Conservation (phyloP, 1,284 basidiomycete species). For the Marasmius fiardii region DNA sequence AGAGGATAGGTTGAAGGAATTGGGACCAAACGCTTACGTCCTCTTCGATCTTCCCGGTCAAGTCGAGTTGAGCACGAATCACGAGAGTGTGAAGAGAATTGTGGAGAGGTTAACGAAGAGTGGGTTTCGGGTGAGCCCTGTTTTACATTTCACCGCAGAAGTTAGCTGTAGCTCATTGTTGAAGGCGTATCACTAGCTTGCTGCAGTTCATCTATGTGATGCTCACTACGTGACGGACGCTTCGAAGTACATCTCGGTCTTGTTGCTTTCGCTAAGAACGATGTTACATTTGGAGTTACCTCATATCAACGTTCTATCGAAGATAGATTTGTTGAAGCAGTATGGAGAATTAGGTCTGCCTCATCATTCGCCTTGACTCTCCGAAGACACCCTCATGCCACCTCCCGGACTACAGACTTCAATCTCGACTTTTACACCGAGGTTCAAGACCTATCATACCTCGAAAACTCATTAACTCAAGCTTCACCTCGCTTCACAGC, state of each 20-base stretch:
- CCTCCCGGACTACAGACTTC: slow-evolving; percentile 61
- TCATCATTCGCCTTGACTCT: slow-evolving; percentile 9
- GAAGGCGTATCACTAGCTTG: slow-evolving; percentile 58
- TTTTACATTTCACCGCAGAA: slow-evolving; percentile 12
- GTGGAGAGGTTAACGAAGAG: slow-evolving; percentile 70
- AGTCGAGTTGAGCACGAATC: slow-evolving; percentile 96
- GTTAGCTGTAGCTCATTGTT: slow-evolving; percentile 13
- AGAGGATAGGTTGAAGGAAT: slow-evolving; percentile 64
- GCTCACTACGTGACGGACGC: slow-evolving; percentile 97
- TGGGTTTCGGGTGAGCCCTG: slow-evolving; percentile 77
- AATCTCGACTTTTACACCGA: slow-evolving; percentile 98
- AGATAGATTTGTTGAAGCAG: slow-evolving; percentile 85
- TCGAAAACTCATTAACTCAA: slow-evolving; percentile 73
- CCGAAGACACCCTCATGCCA: slow-evolving; percentile 9
- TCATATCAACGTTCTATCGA: slow-evolving; percentile 96
- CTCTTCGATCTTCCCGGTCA: slow-evolving; percentile 97
- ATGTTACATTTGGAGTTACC: slow-evolving; percentile 99
- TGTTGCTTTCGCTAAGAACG: slow-evolving; percentile 88
- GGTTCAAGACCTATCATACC: slow-evolving; percentile 92
- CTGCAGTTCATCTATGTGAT: slow-evolving; percentile 94
- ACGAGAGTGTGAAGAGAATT: slow-evolving; percentile 82
- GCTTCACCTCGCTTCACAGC: slow-evolving; percentile 66
- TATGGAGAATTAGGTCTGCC: slow-evolving; percentile 85
- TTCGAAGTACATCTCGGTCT: slow-evolving; percentile 90
- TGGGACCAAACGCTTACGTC: slow-evolving; percentile 78